These are phyloP conservation scores for Protea cynaroides DNA, from an alignment of 164 flowering plant genomes.

Conservation along the genomic window DNA sequence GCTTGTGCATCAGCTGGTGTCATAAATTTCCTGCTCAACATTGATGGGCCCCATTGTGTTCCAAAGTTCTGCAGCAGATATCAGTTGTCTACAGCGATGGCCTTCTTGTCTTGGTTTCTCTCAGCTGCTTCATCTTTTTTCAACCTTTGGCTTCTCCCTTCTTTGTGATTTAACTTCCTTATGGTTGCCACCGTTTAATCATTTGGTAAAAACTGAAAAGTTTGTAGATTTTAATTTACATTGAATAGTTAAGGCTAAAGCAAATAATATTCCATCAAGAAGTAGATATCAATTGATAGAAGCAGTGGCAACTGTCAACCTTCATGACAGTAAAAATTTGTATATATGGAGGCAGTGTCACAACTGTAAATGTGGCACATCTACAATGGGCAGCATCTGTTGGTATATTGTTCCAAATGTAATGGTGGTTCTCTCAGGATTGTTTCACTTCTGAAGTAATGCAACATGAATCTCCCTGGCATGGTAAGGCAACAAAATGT, in stretches of 20 bases:
- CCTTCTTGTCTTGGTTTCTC: constrained; percentile 71
- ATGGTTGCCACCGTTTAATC: background rate
- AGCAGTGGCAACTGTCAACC: too few relatives aligned
- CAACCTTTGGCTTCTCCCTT: constrained; percentile 68
- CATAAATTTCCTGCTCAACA: constrained; percentile 38
- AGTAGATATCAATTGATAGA: background rate
- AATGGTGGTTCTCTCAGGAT: too few relatives aligned
- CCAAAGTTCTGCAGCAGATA: constrained; percentile 53
- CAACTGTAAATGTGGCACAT: too few relatives aligned
- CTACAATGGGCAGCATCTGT: too few relatives aligned
- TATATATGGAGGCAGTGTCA: too few relatives aligned
- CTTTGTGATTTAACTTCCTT: constrained; percentile 23
- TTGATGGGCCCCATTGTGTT: constrained; percentile 32
- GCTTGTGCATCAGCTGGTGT: constrained; percentile 61
- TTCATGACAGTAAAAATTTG: too few relatives aligned
- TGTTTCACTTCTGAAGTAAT: too few relatives aligned
- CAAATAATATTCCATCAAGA: background rate
- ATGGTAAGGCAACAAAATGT: too few relatives aligned
- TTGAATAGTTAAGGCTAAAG: background rate
- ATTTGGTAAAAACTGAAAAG: background rate
- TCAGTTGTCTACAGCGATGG: constrained; percentile 67
- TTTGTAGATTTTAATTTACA: too few relatives aligned
- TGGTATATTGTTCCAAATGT: too few relatives aligned
- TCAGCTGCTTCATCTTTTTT: constrained; percentile 47
- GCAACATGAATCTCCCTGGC: too few relatives aligned